Base-by-base conservation (phyloP, 495 filamentous ascomycete genomes). In the Tuber aestivum region DNA sequence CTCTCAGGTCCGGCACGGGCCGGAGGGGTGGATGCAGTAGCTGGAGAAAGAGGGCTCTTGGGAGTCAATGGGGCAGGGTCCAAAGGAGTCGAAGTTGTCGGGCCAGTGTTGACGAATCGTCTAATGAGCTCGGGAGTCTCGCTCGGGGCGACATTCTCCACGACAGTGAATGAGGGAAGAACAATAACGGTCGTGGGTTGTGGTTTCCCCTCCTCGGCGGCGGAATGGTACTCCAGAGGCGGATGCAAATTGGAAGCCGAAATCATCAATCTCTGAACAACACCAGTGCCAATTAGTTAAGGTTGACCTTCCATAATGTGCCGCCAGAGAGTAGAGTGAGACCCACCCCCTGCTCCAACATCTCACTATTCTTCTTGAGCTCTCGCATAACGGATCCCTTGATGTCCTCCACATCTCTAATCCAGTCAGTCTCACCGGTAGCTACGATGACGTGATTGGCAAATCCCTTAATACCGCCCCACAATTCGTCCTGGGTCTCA, bases 361-460 rank as follows among this genome's bases (percentile, higher is more conserved):
- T 88, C 41, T 90, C 85, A 16, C 85, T 84, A 10, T 87, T 85
- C 76, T 88, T 88, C 74, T 88, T 90, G 82, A 98, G 89, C 12
- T 94, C 96, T 85, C 96, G 90, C 95, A 99, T 98, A 41, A 99
- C 89, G 82, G 94, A 97, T 1, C 94, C 96, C 84, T 90, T 89
- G 85, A 98, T 95, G 79, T 98, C 92, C 69, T 89, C 90, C 21
- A 98, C 92, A 85, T 97, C 91, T 70, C 92, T 85, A 79, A 94
- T 91, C 95, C 95, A 99, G 85, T 99, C 96, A 37, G 91, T 90
- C 86, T 97, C 97, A 61, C 94, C 94, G 2, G 95, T 99, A 18
- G 95, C 95, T 27, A 99, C 93, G 56, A 99, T 87, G 74, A 97
- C 81, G 83, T 99, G 95, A 27, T 93, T 95, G 72, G 89, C 89